Percentiles rank a stretch among this genome's conserved stretches.
These are phyloP conservation scores for Talaromyces sp. DNA, from an alignment of 2,329 filamentous ascomycete genomes.

Conservation along the genomic window DNA sequence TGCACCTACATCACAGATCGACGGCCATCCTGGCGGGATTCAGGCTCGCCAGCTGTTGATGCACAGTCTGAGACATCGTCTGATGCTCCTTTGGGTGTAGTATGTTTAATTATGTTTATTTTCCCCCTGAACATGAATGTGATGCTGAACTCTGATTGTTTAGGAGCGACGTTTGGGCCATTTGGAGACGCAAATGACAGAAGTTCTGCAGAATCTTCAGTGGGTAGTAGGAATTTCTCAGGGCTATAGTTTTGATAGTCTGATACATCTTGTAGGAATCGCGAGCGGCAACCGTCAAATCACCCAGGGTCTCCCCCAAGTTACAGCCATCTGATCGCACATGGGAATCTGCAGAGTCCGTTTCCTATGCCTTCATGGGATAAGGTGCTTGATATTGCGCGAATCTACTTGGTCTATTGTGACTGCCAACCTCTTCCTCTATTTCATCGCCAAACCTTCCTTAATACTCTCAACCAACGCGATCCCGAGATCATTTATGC, in stretches of 20 bases:
- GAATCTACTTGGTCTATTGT: conserved; percentile 45
- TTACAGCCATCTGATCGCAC: conserved; percentile 10
- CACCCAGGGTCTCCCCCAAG: not conserved
- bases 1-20: conserved; percentile 39
- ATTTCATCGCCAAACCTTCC: conserved; percentile 40
- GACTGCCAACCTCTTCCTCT: conserved; percentile 49
- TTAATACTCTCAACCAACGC: conserved; percentile 37
- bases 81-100: conserved; percentile 1
- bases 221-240: conserved; percentile 14
- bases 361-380: conserved; percentile 35
- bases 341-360: not conserved
- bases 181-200: conserved; percentile 29
- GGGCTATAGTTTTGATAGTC: not conserved
- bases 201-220: conserved; percentile 33
- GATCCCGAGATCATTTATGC: conserved; percentile 31
- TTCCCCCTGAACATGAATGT: not conserved
- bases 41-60: conserved; percentile 4
- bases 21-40: conserved; percentile 11
- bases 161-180: conserved; percentile 31
- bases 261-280: not conserved
- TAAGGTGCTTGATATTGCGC: conserved; percentile 33
- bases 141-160: not conserved
- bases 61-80: conserved; percentile 9
- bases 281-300: not conserved
- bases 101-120: not conserved